Percentiles rank a stretch among this genome's conserved stretches.
Evolutionary conservation across 1,284 basidiomycete species (phyloP).

Genomic region (Cystobasidium slooffiae): DNA sequence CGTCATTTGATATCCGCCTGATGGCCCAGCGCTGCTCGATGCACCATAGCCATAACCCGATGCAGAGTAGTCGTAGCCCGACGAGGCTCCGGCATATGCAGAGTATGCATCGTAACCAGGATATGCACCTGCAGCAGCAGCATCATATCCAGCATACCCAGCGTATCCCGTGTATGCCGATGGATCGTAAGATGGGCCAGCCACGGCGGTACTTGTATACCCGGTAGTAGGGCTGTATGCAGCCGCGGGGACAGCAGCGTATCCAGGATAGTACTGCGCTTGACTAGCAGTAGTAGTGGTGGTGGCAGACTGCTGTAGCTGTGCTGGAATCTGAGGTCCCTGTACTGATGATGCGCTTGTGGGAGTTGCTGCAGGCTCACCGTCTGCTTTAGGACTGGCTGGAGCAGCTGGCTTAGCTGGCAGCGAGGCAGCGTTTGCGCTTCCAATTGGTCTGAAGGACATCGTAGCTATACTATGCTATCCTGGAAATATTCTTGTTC

Average conservation of each 20-base stretch:
- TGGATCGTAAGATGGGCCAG: slow-evolving; percentile 28
- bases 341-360: slow-evolving; percentile 30
- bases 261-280: slow-evolving; percentile 16
- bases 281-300: slow-evolving; percentile 4
- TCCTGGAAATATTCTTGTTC: background rate
- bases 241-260: slow-evolving; percentile 12
- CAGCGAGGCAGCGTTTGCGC: slow-evolving; percentile 4
- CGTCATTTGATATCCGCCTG: slow-evolving; percentile 19
- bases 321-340: slow-evolving; percentile 32
- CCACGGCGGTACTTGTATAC: background rate
- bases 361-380: slow-evolving; percentile 28
- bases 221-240: slow-evolving; percentile 14
- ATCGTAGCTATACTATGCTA: background rate
- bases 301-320: background rate
- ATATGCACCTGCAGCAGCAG: slow-evolving; percentile 21
- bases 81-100: slow-evolving; percentile 7
- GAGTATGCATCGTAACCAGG: slow-evolving; percentile 32
- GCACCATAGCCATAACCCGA: slow-evolving; percentile 23
- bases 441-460: slow-evolving; percentile 36
- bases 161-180: slow-evolving; percentile 3
- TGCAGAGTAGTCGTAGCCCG: slow-evolving; percentile 16
- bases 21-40: slow-evolving; percentile 15
- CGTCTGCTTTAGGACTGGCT: slow-evolving; percentile 13
- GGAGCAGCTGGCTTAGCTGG: slow-evolving; percentile 11
- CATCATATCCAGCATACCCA: slow-evolving; percentile 19